Percentiles rank a stretch among this genome's conserved stretches.
These are phyloP conservation scores for Trichophaea hybrida DNA, from an alignment of 2,329 filamentous ascomycete genomes.

Conservation along the genomic window DNA sequence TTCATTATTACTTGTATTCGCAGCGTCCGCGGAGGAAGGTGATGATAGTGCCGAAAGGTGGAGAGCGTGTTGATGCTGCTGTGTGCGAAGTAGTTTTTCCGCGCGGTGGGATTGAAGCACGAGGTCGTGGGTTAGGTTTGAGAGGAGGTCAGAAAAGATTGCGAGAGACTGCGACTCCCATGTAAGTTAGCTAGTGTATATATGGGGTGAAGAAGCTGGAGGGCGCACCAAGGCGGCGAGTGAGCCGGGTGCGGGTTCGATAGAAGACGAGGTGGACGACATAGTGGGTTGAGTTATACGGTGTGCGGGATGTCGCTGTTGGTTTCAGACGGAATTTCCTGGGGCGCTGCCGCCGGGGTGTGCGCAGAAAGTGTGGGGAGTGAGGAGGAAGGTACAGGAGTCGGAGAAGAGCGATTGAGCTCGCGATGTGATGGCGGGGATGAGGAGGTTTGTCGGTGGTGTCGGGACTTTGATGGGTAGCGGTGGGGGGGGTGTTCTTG, in stretches of 20 bases:
- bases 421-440: no score
- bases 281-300: not conserved
- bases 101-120: constrained; percentile 61
- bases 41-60: constrained; percentile 32
- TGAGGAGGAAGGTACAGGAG: no score
- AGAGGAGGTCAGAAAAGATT: constrained; percentile 59
- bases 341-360: not conserved
- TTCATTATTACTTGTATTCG: not conserved
- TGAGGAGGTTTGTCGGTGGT: not conserved
- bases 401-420: no score
- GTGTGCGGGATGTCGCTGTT: not conserved
- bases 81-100: constrained; percentile 59
- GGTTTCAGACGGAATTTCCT: no score
- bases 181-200: not conserved
- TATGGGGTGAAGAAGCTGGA: not conserved
- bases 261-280: not conserved
- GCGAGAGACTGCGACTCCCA: constrained; percentile 26
- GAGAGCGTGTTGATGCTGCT: constrained; percentile 40
- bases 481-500: not conserved
- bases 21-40: not conserved
- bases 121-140: constrained; percentile 63
- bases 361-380: not conserved
- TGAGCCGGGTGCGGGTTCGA: not conserved
- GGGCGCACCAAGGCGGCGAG: not conserved
- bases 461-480: not conserved